Conservation (phyloP, 2,329 filamentous ascomycete genomes). For the Mycosphaerella sp. region DNA sequence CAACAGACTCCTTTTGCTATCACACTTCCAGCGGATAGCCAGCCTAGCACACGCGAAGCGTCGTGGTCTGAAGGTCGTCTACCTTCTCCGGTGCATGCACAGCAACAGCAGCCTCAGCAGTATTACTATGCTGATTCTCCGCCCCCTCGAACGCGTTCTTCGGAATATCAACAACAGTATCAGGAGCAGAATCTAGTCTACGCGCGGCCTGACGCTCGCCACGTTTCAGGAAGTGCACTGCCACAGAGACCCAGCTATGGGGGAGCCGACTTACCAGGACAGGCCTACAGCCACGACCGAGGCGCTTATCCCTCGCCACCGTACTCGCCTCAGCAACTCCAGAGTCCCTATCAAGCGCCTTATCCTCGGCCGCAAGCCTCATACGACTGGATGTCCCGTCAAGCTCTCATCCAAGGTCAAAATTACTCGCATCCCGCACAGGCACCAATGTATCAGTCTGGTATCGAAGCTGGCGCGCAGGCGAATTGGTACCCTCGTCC, state of each 20-base stretch:
- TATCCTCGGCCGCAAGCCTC: not conserved
- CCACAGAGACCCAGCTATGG: not conserved
- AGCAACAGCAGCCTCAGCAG: constrained; percentile 11
- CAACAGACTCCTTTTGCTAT: constrained; percentile 30
- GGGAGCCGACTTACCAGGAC: not conserved
- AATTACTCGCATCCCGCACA: constrained; percentile 7
- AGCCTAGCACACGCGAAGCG: not conserved
- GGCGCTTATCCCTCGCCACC: not conserved
- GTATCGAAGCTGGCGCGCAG: constrained; percentile 1
- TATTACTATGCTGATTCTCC: constrained; percentile 8
- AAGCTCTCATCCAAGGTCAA: constrained; percentile 3
- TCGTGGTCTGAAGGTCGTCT: not conserved
- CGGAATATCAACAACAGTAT: constrained; percentile 5
- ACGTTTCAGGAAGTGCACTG: not conserved
- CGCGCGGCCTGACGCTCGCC: not conserved
- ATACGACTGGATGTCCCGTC: constrained; percentile 5
- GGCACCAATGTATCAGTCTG: constrained; percentile 5
- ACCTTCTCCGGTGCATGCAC: not conserved
- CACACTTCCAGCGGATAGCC: constrained; percentile 15
- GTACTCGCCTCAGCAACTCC: not conserved
- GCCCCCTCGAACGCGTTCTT: constrained; percentile 1
- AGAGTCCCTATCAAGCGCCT: not conserved
- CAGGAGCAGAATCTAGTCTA: constrained; percentile 1
- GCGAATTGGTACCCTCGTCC: not conserved
- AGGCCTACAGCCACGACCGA: not conserved